Percentiles rank a stretch among this genome's conserved stretches.
Evolutionary conservation across 2,329 filamentous ascomycete genomes (phyloP).

Genomic region (Sclerotinia sclerotiorum): DNA sequence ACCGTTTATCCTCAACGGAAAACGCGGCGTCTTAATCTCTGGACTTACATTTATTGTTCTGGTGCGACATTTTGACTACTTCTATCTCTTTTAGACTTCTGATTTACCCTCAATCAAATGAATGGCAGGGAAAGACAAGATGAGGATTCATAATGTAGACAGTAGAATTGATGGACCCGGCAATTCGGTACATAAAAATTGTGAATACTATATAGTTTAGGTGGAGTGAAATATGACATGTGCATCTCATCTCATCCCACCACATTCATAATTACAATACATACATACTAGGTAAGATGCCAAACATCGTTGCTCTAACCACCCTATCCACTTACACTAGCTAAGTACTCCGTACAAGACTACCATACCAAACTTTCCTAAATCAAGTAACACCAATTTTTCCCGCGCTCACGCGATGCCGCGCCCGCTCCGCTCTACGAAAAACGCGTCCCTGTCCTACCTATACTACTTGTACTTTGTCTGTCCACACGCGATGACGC

Average conservation of each 20-base stretch:
- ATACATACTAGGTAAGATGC: neutral
- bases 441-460: neutral
- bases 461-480: neutral
- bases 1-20: conserved; percentile 6
- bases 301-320: neutral
- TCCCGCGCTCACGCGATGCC: conserved; percentile 7
- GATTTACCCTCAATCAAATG: neutral
- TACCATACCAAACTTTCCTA: neutral
- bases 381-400: neutral
- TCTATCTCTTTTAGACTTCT: neutral
- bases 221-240: neutral
- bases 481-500: conserved; percentile 5
- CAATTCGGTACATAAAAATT: conserved; percentile 1
- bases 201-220: neutral
- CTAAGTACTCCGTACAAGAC: too few species aligned
- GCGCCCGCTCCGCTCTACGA: conserved; percentile 11
- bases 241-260: neutral
- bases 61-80: neutral
- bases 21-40: neutral
- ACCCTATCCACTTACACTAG: neutral
- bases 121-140: conserved; percentile 1
- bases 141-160: conserved; percentile 6
- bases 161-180: conserved; percentile 4
- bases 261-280: neutral
- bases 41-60: neutral